Percentiles rank a stretch among this genome's conserved stretches.
Evolutionary conservation across 108 stramenopile genomes (phyloP).

Genomic region (Mediolabrus comicus): DNA sequence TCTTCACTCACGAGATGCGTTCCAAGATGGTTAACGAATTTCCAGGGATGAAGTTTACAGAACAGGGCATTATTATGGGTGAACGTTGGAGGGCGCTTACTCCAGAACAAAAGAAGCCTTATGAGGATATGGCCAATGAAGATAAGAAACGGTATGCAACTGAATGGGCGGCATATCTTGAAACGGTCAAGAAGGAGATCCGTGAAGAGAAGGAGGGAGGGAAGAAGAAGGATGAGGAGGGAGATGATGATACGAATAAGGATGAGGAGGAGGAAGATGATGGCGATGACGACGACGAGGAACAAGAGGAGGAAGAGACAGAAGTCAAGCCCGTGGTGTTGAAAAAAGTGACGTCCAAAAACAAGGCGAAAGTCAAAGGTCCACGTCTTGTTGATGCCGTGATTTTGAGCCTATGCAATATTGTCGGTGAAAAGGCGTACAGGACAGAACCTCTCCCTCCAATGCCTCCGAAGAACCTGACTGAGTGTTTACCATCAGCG

Average conservation of each 20-base stretch:
- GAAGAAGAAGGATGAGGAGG: slow-evolving; percentile 4
- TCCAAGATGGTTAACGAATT: slow-evolving; percentile 53
- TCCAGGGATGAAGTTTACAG: slow-evolving; percentile 71
- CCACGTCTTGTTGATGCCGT: slow-evolving; percentile 41
- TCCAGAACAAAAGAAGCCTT: slow-evolving; percentile 63
- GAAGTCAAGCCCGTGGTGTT: neutral
- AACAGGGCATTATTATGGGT: slow-evolving; percentile 69
- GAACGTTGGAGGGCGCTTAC: slow-evolving; percentile 68
- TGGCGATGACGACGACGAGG: neutral
- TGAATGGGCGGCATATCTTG: slow-evolving; percentile 50
- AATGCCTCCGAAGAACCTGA: neutral
- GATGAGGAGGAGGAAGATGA: neutral
- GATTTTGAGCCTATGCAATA: slow-evolving; percentile 34
- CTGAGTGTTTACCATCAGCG: neutral
- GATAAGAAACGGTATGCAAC: slow-evolving; percentile 66
- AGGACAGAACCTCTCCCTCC: neutral
- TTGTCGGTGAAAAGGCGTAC: slow-evolving; percentile 15
- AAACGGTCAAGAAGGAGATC: slow-evolving; percentile 16
- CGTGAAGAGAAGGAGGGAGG: slow-evolving; percentile 3
- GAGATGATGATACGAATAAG: neutral
- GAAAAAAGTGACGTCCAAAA: neutral
- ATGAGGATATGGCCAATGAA: slow-evolving; percentile 55
- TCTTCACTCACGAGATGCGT: slow-evolving; percentile 43
- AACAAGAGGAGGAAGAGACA: neutral
- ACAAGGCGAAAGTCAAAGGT: slow-evolving; percentile 10